Conservation (phyloP, 2,329 filamentous ascomycete genomes). For the Geosmithia flava region DNA sequence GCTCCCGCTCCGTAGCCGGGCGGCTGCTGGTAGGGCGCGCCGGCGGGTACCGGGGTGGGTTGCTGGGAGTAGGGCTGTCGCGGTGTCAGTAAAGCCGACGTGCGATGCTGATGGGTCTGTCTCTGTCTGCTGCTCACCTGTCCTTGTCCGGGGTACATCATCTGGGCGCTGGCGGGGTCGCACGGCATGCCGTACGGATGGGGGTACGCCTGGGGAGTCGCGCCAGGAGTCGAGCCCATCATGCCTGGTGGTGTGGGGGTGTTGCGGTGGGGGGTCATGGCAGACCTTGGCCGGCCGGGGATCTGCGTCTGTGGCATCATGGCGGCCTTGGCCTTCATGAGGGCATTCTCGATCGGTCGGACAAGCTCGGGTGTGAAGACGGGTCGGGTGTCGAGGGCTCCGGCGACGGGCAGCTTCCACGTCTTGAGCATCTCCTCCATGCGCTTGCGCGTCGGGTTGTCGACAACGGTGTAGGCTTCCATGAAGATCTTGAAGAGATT, state of each 20-base stretch:
- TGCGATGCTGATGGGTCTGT: neutral
- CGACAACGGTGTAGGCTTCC: slow-evolving; percentile 88
- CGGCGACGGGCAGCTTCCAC: slow-evolving; percentile 94
- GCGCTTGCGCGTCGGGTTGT: slow-evolving; percentile 69
- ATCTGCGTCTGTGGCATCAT: slow-evolving; percentile 40
- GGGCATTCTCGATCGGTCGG: slow-evolving; percentile 81
- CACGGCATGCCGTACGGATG: slow-evolving; percentile 12
- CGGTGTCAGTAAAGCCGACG: neutral
- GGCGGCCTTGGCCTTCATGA: slow-evolving; percentile 66
- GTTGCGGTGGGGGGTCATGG: slow-evolving; percentile 46
- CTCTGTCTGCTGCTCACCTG: slow-evolving; percentile 9
- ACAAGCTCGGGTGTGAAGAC: slow-evolving; percentile 85
- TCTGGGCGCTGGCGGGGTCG: slow-evolving; percentile 8
- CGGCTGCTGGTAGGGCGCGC: slow-evolving; percentile 28
- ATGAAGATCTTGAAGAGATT: slow-evolving; percentile 93
- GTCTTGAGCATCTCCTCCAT: slow-evolving; percentile 97
- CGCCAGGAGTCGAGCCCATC: neutral
- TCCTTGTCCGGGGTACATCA: slow-evolving; percentile 12
- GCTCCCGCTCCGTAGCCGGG: neutral
- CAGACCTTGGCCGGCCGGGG: slow-evolving; percentile 34
- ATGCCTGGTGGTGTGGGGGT: slow-evolving; percentile 61
- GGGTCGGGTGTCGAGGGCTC: slow-evolving; percentile 81
- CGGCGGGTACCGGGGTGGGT: slow-evolving; percentile 24
- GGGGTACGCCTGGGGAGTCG: slow-evolving; percentile 13
- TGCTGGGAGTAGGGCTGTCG: slow-evolving; percentile 6